These are phyloP conservation scores for Colletotrichum scovillei DNA, from an alignment of 2,329 filamentous ascomycete species.

Conservation along the genomic window DNA sequence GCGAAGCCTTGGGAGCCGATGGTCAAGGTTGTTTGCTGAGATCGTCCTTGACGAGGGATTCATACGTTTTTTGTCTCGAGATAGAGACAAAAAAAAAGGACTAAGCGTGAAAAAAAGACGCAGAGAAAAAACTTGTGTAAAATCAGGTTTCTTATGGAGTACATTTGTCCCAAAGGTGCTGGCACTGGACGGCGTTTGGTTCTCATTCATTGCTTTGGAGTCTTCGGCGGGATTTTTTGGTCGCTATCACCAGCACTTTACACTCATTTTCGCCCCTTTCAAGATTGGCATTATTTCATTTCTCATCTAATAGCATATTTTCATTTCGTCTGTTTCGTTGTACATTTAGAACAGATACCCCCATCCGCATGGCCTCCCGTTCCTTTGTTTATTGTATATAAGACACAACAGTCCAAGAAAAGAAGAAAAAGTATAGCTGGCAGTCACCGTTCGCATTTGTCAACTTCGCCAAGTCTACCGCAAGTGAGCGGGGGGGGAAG, in stretches of 20 bases:
- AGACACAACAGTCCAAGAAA: not conserved
- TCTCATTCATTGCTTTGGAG: not conserved
- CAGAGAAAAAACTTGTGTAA: not conserved
- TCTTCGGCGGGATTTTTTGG: not conserved
- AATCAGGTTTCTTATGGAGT: not conserved
- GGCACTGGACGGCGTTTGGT: not conserved
- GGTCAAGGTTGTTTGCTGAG: constrained; percentile 51
- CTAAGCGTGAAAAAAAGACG: not conserved
- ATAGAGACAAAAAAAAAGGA: too few relatives aligned
- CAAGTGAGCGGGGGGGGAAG: not conserved
- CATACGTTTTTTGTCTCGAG: too few relatives aligned
- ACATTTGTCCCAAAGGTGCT: not conserved
- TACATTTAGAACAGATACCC: not conserved
- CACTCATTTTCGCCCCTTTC: not conserved
- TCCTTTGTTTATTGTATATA: not conserved
- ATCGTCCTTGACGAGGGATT: too few relatives aligned
- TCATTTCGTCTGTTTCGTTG: not conserved
- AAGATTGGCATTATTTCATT: not conserved
- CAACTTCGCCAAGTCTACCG: not conserved
- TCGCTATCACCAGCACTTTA: not conserved
- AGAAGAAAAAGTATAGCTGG: not conserved
- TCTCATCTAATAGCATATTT: not conserved
- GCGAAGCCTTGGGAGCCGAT: constrained; percentile 55
- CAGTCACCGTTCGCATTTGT: not conserved
- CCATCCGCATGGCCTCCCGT: not conserved